Percentiles rank a stretch among this genome's conserved stretches.
These are phyloP conservation scores for carrot (Daucus carota) DNA, from an alignment of 129 eudicot genomes.

Conservation along the genomic window DNA sequence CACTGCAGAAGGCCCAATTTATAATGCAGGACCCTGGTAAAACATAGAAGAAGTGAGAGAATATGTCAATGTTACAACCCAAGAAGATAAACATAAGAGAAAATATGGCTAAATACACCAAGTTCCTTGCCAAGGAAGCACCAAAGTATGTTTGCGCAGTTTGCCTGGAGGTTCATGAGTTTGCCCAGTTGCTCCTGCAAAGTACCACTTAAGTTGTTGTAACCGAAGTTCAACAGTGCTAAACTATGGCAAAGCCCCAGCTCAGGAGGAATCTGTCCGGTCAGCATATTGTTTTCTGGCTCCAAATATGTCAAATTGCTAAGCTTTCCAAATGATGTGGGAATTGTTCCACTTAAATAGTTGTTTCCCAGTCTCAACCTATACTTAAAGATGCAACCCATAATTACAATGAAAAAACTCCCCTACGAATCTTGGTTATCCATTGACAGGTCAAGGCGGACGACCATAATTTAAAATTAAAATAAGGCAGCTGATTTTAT, in stretches of 20 bases:
- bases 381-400: not conserved
- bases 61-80: too few relatives aligned
- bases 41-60: too few relatives aligned
- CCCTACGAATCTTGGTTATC: not conserved
- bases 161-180: constrained; percentile 45
- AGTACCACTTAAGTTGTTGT: constrained; percentile 36
- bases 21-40: too few relatives aligned
- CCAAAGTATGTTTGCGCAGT: too few relatives aligned
- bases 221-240: constrained; percentile 56
- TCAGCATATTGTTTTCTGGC: constrained; percentile 33
- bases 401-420: not conserved
- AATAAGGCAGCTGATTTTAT: too few relatives aligned
- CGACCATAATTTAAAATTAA: not conserved
- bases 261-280: constrained; percentile 49
- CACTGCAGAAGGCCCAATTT: too few relatives aligned
- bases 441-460: not conserved
- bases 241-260: constrained; percentile 39
- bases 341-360: constrained; percentile 38
- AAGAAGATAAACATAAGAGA: too few relatives aligned
- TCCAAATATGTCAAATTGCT: constrained; percentile 54
- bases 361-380: constrained; percentile 70
- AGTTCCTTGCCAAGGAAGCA: too few relatives aligned
- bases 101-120: too few relatives aligned
- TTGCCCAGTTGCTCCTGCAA: constrained; percentile 45
- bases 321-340: constrained; percentile 22